Conservation (phyloP, 345 rosid genomes). For the Mallotus nudiflorus region DNA sequence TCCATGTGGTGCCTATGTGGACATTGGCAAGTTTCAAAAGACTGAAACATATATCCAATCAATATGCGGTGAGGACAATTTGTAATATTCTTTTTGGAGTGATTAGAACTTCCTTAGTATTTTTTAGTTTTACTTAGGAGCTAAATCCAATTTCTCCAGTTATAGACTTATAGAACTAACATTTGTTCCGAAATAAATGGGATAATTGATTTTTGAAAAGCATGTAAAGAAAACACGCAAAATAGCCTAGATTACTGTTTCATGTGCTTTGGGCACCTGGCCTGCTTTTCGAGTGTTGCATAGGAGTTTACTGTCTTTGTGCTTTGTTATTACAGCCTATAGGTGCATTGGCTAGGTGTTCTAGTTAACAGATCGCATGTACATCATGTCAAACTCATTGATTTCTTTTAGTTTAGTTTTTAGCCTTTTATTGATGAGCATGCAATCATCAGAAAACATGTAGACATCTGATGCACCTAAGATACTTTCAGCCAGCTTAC, state of each 20-base stretch:
- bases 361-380: background rate
- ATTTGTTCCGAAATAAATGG: background rate
- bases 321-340: background rate
- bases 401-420: background rate
- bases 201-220: background rate
- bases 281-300: no score
- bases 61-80: constrained; percentile 59
- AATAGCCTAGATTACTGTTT: no score
- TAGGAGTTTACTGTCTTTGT: no score
- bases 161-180: background rate
- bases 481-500: no score
- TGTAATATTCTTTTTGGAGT: constrained; percentile 1
- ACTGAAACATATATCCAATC: constrained; percentile 70
- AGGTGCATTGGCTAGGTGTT: background rate
- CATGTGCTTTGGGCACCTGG: no score
- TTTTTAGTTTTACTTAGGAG: background rate
- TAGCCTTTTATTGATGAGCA: background rate
- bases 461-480: no score
- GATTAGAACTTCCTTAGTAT: background rate
- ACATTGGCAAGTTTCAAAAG: constrained; percentile 94
- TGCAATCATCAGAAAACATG: no score
- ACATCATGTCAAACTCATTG: background rate
- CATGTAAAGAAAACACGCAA: no score
- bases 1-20: constrained; percentile 97
- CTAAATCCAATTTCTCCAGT: background rate